Conservation (phyloP, 176 grass and related monocot species). For the Rhynchospora pubera region DNA sequence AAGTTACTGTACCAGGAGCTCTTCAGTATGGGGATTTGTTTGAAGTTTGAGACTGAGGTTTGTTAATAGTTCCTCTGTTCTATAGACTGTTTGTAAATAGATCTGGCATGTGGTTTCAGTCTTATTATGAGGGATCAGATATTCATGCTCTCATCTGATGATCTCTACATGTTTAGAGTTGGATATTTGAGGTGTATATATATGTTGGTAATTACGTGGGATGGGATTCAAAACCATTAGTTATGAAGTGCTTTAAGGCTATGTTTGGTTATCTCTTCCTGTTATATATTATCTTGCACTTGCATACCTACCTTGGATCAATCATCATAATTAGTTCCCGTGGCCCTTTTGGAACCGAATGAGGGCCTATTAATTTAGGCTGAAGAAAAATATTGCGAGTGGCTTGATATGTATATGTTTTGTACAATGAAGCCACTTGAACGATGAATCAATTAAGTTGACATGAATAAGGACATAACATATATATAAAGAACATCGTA, state of each 20-base stretch:
- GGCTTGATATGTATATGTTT: not conserved
- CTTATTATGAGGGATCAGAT: not conserved
- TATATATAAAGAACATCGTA: too few species aligned
- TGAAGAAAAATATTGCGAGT: not conserved
- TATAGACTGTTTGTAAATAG: not conserved
- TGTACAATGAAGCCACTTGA: not conserved
- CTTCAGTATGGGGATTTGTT: conserved; percentile 90
- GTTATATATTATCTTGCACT: not conserved
- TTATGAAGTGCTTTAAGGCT: not conserved
- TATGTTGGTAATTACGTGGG: not conserved
- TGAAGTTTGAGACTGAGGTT: conserved; percentile 78
- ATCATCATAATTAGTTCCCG: not conserved
- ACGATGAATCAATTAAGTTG: too few species aligned
- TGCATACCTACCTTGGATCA: not conserved
- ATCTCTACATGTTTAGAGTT: not conserved
- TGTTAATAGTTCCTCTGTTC: conserved; percentile 30
- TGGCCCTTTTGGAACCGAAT: not conserved
- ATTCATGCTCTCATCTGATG: not conserved
- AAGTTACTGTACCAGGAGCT: conserved; percentile 93
- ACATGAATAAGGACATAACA: too few species aligned
- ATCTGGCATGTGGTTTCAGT: not conserved
- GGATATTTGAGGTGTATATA: too few species aligned
- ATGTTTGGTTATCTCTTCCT: too few species aligned
- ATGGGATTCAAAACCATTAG: not conserved
- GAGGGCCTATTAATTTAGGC: not conserved